Base-by-base conservation (phyloP, 2,329 filamentous ascomycete species). In the Aureobasidium sp. region DNA sequence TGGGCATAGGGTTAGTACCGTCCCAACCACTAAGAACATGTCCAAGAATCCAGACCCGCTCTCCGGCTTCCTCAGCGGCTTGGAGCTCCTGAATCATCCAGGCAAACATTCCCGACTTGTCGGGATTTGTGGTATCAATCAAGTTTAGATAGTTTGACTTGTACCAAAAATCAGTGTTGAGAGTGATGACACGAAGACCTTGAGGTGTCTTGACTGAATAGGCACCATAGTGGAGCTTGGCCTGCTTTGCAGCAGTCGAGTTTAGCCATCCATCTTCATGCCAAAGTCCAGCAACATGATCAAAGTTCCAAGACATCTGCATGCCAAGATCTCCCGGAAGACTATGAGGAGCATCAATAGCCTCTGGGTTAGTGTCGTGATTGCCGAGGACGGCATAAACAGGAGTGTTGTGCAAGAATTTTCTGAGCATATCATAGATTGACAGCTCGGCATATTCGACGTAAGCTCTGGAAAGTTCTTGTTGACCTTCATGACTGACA, bases 351-450 rank as follows among this genome's bases (percentile, higher is more conserved):
- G 73, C 70, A 58, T 79, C 74, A 22, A 79, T 74, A 19, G 74
- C 75, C 53, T 75, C 71, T 21, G 79, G 78, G 54, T 71, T 78
- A 10, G 71, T 75, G 59, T 81, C 79, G 54, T 81, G 79, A 57
- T 81, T 81, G 2, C 79, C 79, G 1, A 82, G 70, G 0, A 75
- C 77, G 0, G 74, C 65, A 55, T 79, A 82, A 3, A 82, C 72
- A 3, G 79, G 78, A 0, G 77, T 76, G 3, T 74, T 74, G 32
- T 17, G 11, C 30, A 82, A 70, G 58, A 79, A 81, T 4, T 70
- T 65, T 59, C 79, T 79, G 63, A 82, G 72, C 70, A 82, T 74
- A 22, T 72, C 68, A 62, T 74, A 80, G 30, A 81, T 64, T 44
- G 73, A 73, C 1, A 70, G 69, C 63, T 81, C 77, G 1, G 75